phyloP scores from a whole-genome alignment of 163 green algal species.

The Trebouxiophyceae sp. region DNA sequence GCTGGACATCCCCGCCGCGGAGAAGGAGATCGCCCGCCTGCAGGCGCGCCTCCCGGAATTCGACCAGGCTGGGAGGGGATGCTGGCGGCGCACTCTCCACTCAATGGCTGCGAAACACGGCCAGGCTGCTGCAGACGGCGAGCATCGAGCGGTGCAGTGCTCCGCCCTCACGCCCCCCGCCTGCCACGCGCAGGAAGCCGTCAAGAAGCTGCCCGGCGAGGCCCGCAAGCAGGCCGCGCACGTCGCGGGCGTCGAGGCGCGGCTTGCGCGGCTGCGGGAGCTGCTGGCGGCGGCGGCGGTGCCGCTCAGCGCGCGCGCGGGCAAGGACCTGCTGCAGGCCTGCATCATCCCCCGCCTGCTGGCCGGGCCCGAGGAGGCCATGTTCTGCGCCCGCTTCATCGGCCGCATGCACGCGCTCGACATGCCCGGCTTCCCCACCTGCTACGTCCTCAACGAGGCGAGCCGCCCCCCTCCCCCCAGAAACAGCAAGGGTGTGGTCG shows the following conservation, averaged over 20 bases:
- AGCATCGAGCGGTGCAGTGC: too few relatives aligned
- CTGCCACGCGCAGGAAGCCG: background rate
- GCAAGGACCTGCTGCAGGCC: background rate
- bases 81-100: too few relatives aligned
- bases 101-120: too few relatives aligned
- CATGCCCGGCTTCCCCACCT: background rate
- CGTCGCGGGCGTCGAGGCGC: background rate
- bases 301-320: too few relatives aligned
- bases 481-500: too few relatives aligned
- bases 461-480: too few relatives aligned
- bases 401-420: background rate
- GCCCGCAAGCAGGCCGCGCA: background rate
- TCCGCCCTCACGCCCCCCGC: too few relatives aligned
- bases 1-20: background rate
- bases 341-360: background rate
- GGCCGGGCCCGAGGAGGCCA: background rate
- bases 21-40: background rate
- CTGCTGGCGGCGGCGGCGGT: background rate
- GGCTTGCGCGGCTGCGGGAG: background rate
- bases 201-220: background rate
- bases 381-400: background rate
- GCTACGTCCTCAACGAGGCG: background rate
- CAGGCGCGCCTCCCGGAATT: background rate
- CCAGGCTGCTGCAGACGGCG: too few relatives aligned
- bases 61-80: too few relatives aligned